Evolutionary conservation across 192 early-diverging fungal species (phyloP), one percentile per base, ranked within the genome.

Genomic region (Paraglomus brasilianum): DNA sequence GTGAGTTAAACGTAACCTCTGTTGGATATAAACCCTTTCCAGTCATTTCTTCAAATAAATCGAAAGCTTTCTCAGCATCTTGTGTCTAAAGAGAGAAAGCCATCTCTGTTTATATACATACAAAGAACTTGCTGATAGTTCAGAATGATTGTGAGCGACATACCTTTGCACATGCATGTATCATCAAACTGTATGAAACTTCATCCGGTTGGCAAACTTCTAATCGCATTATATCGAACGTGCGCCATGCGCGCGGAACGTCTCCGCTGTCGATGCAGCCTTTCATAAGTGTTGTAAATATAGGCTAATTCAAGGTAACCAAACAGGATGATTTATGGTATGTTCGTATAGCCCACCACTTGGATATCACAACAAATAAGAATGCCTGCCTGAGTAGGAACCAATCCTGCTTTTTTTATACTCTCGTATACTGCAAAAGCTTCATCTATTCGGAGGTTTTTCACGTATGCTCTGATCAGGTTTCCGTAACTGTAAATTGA

Each of bases 1-100:
- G 78, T 19, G 89, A 82, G 66, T 94, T 97, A 72, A 91, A 96
- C 1, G 95, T 96, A 0, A 91, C 86, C 36, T 90, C 88, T 0
- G 92, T 95, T 0, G 91, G 89, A 10, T 81, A 80, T 19, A 96
- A 77, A 8, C 79, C 74, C 9, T 84, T 83, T 55, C 65, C 72
- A 17, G 87, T 75, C 90, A 97, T 96, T 69, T 97, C 92, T 63
- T 87, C 84, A 80, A 95, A 96, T 51, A 98, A 78, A 68, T 95
- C 92, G 58, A 98, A 83, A 7, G 96, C 96, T 44, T 82, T 78
- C 70, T 98, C 96, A n/a, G 91, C 89, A 57, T 96, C 86, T 45
- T 85, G 83, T 39, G 85, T 87, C 72, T 73, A 51, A 59, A 46
- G 4, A 30, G 19, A 38, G 43, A 39, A 44, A n/a, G 62, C 47